Conservation (phyloP, 495 filamentous ascomycete genomes). For the Lindgomyces ingoldianus region DNA sequence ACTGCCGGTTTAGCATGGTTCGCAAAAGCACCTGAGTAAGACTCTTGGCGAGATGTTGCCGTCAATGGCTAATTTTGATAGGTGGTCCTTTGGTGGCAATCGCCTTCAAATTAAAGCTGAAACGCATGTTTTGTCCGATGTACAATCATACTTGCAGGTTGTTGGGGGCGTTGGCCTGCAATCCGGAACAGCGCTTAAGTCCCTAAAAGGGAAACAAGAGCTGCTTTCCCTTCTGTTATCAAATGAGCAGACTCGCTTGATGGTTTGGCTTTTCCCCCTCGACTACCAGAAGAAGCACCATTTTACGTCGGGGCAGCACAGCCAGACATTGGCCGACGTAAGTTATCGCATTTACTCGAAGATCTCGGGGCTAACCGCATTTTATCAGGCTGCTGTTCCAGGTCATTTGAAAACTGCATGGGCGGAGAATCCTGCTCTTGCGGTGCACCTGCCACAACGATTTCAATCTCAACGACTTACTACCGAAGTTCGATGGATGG, state of each 20-base stretch:
- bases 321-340: slow-evolving; percentile 57
- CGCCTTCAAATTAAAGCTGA: slow-evolving; percentile 91
- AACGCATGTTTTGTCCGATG: slow-evolving; percentile 75
- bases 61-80: slow-evolving; percentile 29
- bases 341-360: slow-evolving; percentile 18
- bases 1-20: slow-evolving; percentile 90
- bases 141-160: slow-evolving; percentile 61
- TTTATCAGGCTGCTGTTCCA: slow-evolving; percentile 52
- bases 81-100: slow-evolving; percentile 96
- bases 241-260: slow-evolving; percentile 79
- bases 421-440: slow-evolving; percentile 76
- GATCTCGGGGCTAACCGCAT: slow-evolving; percentile 8
- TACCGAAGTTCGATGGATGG: slow-evolving; percentile 71
- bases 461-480: slow-evolving; percentile 74
- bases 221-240: slow-evolving; percentile 75
- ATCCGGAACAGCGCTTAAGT: slow-evolving; percentile 57
- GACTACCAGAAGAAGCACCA: slow-evolving; percentile 65
- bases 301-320: slow-evolving; percentile 47
- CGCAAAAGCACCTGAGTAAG: slow-evolving; percentile 66
- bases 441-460: slow-evolving; percentile 75
- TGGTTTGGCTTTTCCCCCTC: slow-evolving; percentile 87
- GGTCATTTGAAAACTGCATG: slow-evolving; percentile 78
- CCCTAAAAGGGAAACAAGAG: slow-evolving; percentile 74
- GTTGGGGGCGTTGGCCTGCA: slow-evolving; percentile 60
- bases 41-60: neutral